Percentiles rank a stretch among this genome's conserved stretches.
Conservation (phyloP, 1,284 basidiomycete genomes). For the Thelephora terrestris region DNA sequence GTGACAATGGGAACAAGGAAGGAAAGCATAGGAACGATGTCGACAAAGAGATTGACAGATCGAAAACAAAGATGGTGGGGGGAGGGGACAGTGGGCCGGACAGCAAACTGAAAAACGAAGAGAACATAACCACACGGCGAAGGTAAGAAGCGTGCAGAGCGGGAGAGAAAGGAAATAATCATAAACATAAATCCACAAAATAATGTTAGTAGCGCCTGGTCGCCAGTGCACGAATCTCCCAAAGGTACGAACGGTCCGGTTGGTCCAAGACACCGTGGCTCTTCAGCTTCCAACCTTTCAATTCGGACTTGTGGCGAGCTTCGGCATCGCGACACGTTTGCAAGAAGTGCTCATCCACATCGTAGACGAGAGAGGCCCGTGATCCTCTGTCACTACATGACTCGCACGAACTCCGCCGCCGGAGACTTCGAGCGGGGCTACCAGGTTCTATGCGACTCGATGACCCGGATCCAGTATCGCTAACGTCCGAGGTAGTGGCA, state of each 20-base stretch:
- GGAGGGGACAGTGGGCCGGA: slow-evolving; percentile 1
- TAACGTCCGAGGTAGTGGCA: not conserved
- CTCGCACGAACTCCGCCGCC: slow-evolving; percentile 52
- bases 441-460: slow-evolving; percentile 31
- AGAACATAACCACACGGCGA: slow-evolving; percentile 4
- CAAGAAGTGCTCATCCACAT: slow-evolving; percentile 64
- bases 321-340: slow-evolving; percentile 67
- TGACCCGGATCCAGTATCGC: slow-evolving; percentile 11
- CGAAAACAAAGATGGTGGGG: slow-evolving; percentile 12
- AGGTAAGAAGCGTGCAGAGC: slow-evolving; percentile 4
- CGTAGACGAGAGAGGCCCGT: slow-evolving; percentile 61
- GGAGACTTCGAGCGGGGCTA: slow-evolving; percentile 53
- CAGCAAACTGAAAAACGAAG: not conserved
- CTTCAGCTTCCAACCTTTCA: slow-evolving; percentile 68
- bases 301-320: slow-evolving; percentile 69
- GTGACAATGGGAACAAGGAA: slow-evolving; percentile 12
- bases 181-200: slow-evolving; percentile 1
- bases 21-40: slow-evolving; percentile 12
- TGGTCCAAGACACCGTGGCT: slow-evolving; percentile 32
- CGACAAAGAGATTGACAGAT: slow-evolving; percentile 16
- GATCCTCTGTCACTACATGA: slow-evolving; percentile 69
- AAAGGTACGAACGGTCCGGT: slow-evolving; percentile 52
- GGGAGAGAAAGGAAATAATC: slow-evolving; percentile 8
- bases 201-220: slow-evolving; percentile 59
- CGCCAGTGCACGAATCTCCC: slow-evolving; percentile 72